phyloP scores from a whole-genome alignment of 2,329 filamentous ascomycete species.

The Colletotrichum cereale region DNA sequence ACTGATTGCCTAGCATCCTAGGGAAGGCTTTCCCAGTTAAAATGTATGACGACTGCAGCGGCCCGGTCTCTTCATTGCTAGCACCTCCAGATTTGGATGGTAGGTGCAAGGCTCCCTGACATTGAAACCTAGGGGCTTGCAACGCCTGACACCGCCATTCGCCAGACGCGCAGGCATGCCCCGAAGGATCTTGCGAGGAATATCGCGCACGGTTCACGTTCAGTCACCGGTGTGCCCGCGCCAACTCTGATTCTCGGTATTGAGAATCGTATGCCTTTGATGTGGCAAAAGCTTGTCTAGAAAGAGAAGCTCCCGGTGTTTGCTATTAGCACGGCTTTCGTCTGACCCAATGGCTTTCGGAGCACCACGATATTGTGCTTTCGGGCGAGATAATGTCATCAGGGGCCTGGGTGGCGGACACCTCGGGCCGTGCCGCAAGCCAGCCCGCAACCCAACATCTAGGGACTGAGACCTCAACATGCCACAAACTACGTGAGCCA shows the following conservation, averaged over 20 bases:
- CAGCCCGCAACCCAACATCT: background rate
- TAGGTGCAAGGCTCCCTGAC: background rate
- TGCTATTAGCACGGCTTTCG: background rate
- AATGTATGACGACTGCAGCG: too few species aligned
- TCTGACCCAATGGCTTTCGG: too few species aligned
- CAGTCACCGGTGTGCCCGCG: background rate
- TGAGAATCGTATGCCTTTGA: background rate
- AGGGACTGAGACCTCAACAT: background rate
- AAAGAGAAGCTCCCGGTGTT: background rate
- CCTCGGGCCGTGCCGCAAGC: slow-evolving; percentile 8
- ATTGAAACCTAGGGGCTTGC: background rate
- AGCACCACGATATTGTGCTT: too few species aligned
- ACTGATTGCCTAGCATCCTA: too few species aligned
- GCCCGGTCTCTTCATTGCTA: too few species aligned
- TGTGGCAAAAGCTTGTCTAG: background rate
- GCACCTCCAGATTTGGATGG: background rate
- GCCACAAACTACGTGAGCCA: background rate
- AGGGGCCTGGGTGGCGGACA: background rate
- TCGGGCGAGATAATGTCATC: background rate
- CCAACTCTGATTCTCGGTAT: background rate
- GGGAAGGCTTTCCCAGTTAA: too few species aligned
- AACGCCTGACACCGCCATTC: too few species aligned
- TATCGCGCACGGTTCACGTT: background rate
- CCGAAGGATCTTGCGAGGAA: background rate
- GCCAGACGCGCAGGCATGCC: background rate